phyloP scores from a whole-genome alignment of 208 protist species.

The Porcisia hertigi region DNA sequence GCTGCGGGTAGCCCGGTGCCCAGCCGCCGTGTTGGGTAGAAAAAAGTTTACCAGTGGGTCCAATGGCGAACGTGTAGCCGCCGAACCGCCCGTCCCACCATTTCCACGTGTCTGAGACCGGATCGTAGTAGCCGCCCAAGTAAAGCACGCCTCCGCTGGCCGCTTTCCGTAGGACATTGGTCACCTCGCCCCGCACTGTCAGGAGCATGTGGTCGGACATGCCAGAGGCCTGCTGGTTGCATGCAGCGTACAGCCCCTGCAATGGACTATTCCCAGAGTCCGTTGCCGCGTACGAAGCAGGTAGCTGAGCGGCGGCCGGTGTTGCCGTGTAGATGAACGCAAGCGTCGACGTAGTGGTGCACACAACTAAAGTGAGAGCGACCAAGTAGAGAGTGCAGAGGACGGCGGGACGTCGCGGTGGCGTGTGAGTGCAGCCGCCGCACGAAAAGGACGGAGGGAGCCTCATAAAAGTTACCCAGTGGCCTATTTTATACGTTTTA shows the following conservation, averaged over 20 bases:
- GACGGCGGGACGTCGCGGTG: background rate
- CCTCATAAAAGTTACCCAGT: too few relatives aligned
- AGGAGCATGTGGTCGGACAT: background rate
- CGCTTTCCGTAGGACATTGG: background rate
- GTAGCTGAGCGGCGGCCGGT: background rate
- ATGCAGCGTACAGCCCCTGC: background rate
- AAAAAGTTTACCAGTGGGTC: background rate
- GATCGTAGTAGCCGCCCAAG: constrained; percentile 3
- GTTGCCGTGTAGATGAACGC: background rate
- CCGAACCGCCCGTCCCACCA: constrained; percentile 1
- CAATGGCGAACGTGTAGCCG: background rate
- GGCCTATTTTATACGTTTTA: background rate
- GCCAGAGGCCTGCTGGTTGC: background rate
- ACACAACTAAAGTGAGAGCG: background rate
- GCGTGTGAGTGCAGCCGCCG: background rate
- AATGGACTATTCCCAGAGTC: background rate
- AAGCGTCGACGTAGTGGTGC: background rate
- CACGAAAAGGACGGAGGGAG: background rate
- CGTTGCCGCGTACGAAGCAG: background rate
- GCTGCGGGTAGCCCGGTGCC: constrained; percentile 14
- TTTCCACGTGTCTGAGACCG: background rate
- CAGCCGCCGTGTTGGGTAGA: background rate
- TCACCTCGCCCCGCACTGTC: constrained; percentile 7
- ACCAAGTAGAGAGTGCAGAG: background rate
- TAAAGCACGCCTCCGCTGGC: background rate